phyloP scores from a whole-genome alignment of 306 rosid genomes.

The Cicer pinnatifidum region DNA sequence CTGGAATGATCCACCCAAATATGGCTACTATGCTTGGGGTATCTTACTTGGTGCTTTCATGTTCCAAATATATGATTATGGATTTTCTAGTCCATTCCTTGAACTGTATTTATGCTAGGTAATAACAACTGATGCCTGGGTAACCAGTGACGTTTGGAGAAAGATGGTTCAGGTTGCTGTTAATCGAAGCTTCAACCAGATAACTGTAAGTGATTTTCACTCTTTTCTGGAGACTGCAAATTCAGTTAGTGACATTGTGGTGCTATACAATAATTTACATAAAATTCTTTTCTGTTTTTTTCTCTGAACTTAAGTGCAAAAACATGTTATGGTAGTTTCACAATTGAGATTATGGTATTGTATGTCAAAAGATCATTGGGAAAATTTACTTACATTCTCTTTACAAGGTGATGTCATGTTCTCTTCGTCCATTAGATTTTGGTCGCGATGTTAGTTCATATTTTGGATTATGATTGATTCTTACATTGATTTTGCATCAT shows the following conservation, averaged over 20 bases:
- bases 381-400: constrained; percentile 17
- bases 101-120: constrained; percentile 57
- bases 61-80: constrained; percentile 12
- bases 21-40: constrained; percentile 99
- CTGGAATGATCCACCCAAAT: constrained; percentile 99
- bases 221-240: constrained; percentile 27
- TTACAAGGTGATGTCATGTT: constrained; percentile 5
- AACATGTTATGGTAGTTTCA: constrained; percentile 11
- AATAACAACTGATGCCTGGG: constrained; percentile 87
- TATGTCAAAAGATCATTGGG: constrained; percentile 22
- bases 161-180: constrained; percentile 87
- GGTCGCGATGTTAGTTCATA: neutral
- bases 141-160: constrained; percentile 79
- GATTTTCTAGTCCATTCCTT: constrained; percentile 33
- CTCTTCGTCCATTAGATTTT: constrained; percentile 2
- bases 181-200: constrained; percentile 93
- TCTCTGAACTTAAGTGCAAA: constrained; percentile 28
- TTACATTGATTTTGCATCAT: constrained; percentile 16
- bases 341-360: constrained; percentile 31
- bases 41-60: constrained; percentile 45
- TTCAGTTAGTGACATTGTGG: constrained; percentile 25
- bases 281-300: neutral
- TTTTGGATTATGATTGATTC: constrained; percentile 37
- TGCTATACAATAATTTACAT: constrained; percentile 17
- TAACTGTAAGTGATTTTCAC: constrained; percentile 63